phyloP scores from a whole-genome alignment of 192 early-diverging fungal species.

The Gonapodya prolifera region DNA sequence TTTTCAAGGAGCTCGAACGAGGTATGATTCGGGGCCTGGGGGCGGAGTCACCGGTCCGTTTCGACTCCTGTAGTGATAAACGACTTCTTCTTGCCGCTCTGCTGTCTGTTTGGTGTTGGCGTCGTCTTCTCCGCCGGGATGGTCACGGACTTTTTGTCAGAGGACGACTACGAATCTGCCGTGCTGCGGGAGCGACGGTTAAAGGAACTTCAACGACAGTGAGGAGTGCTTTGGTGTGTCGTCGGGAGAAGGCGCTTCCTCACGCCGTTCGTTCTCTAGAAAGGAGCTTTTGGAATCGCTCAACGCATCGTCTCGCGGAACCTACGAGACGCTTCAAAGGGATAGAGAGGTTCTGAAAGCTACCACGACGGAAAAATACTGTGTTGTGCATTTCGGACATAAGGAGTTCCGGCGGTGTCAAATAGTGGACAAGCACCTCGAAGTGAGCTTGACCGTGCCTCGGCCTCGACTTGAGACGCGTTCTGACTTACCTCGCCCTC shows the following conservation, averaged over 20 bases:
- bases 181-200: slow-evolving; percentile 70
- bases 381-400: slow-evolving; percentile 82
- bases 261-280: slow-evolving; percentile 21
- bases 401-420: slow-evolving; percentile 87
- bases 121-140: too few relatives aligned
- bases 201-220: slow-evolving; percentile 75
- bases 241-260: background rate
- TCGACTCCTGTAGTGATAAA: too few relatives aligned
- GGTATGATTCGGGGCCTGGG: too few relatives aligned
- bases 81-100: too few relatives aligned
- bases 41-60: too few relatives aligned
- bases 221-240: slow-evolving; percentile 13
- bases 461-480: background rate
- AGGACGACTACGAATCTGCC: slow-evolving; percentile 57
- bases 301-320: slow-evolving; percentile 54
- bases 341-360: slow-evolving; percentile 80
- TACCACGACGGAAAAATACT: slow-evolving; percentile 51
- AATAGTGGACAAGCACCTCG: slow-evolving; percentile 83
- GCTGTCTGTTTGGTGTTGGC: too few relatives aligned
- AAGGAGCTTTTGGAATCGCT: slow-evolving; percentile 46
- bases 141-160: too few relatives aligned
- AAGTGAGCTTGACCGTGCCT: slow-evolving; percentile 21
- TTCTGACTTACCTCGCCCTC: background rate
- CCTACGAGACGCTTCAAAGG: slow-evolving; percentile 53
- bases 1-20: background rate